These are phyloP conservation scores for Fusarium verrucosum DNA, from an alignment of 2,329 filamentous ascomycete genomes.

Conservation along the genomic window DNA sequence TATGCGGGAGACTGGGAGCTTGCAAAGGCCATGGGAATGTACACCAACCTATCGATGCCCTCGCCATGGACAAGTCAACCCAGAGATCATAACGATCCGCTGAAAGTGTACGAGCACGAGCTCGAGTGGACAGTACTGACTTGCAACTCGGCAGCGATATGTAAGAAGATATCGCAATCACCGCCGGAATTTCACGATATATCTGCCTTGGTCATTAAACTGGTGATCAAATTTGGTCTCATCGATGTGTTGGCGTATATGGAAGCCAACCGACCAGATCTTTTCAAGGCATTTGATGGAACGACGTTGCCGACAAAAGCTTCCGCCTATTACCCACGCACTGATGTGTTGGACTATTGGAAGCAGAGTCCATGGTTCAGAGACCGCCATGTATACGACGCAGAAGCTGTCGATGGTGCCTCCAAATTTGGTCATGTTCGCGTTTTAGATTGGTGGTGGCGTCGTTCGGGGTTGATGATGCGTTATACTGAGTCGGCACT, in stretches of 20 bases:
- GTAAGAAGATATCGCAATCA: conserved; percentile 75
- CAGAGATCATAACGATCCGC: conserved; percentile 67
- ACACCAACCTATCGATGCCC: conserved; percentile 79
- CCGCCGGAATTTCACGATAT: conserved; percentile 75
- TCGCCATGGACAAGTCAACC: conserved; percentile 72
- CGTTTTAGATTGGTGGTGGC: conserved; percentile 91
- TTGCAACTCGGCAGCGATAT: conserved; percentile 74
- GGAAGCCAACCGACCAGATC: conserved; percentile 69
- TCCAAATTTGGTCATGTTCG: conserved; percentile 85
- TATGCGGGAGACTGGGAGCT: conserved; percentile 91
- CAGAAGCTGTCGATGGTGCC: conserved; percentile 86
- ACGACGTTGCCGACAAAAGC: conserved; percentile 88
- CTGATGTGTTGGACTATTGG: conserved; percentile 92
- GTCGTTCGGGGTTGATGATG: conserved; percentile 77
- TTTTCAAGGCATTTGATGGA: conserved; percentile 88
- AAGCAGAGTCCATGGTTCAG: conserved; percentile 82
- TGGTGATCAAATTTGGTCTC: conserved; percentile 91
- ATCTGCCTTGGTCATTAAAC: conserved; percentile 82
- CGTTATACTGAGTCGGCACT: conserved; percentile 88
- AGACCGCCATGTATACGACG: conserved; percentile 81
- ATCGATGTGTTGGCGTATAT: conserved; percentile 78
- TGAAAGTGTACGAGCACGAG: conserved; percentile 77
- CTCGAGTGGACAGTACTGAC: conserved; percentile 88
- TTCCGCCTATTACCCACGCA: conserved; percentile 84
- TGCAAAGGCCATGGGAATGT: conserved; percentile 81